Base-by-base conservation (phyloP, 2,329 filamentous ascomycete genomes). In the Colletotrichum acutatum region DNA sequence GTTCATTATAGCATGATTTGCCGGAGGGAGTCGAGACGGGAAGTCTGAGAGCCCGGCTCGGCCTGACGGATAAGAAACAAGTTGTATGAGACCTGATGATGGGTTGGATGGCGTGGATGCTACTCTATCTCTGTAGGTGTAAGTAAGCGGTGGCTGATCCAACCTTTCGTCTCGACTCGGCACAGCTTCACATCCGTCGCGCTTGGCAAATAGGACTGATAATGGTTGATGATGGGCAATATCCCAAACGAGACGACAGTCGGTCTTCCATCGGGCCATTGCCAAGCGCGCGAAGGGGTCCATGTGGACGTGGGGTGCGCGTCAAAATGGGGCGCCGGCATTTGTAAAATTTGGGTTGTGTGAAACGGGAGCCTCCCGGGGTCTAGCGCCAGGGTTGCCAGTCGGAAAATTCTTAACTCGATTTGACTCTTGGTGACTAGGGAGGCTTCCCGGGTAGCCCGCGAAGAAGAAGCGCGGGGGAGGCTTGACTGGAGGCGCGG, bases 321-420 rank as follows among this genome's bases (percentile, higher is more conserved):
- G 42, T 53, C 59, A 19, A 59, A 69, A 60, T 26, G 59, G 66
- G 58, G 52, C 58, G 32, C 37, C 70, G 70, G 66, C 66, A 70
- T 54, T 58, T 64, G 66, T 26, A 64, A 49, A 28, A 61, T 59
- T 59, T 59, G 68, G 62, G 68, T 59, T 63, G 71, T 57, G 37
- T 63, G 68, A 67, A 71, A 71, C 68, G 68, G 59, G 61, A 53
- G 57, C 22, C 37, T 52, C 49, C 71, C 52, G 26, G 56, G 46
- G 67, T 42, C 53, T 24, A 24, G 37, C 53, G 49, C 68, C 42
- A 68, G 69, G 64, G 64, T 65, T 57, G 22, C 54, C 54, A 56
- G 65, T 68, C 69, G 72, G 72, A 72, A 56, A 72, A 68, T 68
- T 68, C 60, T 65, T 72, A 72, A 74, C 32, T 72, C 34, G 60